Conservation (phyloP, 805 yeast species). For the Starmerella potacharoeniae region DNA sequence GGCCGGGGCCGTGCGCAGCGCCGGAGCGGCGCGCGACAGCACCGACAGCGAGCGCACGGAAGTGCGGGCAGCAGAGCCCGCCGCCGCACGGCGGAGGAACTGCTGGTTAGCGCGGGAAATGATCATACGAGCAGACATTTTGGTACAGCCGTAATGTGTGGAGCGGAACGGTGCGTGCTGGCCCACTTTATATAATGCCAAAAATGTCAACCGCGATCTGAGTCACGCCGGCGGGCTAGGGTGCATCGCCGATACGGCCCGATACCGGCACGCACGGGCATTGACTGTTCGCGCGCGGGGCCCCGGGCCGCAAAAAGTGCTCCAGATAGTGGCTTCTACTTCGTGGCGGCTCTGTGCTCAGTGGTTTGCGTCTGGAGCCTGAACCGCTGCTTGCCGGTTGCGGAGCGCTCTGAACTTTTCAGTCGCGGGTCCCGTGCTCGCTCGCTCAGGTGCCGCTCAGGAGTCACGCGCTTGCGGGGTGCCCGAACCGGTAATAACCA, state of each 20-base stretch:
- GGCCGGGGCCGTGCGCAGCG: constrained; percentile 23
- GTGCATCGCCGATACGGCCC: constrained; percentile 1
- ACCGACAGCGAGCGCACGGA: constrained; percentile 49
- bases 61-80: constrained; percentile 31
- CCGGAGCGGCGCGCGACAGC: constrained; percentile 32
- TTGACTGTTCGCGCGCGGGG: neutral
- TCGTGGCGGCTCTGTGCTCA: no score
- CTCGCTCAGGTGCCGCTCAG: neutral
- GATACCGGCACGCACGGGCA: neutral
- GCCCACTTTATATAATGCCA: constrained; percentile 2
- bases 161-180: neutral
- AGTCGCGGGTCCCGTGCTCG: neutral
- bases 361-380: no score
- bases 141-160: neutral
- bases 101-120: constrained; percentile 26
- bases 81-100: constrained; percentile 35
- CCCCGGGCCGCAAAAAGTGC: neutral
- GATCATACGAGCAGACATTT: constrained; percentile 25
- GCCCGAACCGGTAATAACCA: no score
- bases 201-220: neutral
- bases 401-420: neutral
- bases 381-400: no score
- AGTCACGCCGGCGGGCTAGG: constrained; percentile 2
- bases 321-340: no score
- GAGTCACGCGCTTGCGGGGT: neutral